Evolutionary conservation across 352 stramenopile species (phyloP), one percentile per base, ranked within the genome.

Genomic region (Peronospora belbahrii): DNA sequence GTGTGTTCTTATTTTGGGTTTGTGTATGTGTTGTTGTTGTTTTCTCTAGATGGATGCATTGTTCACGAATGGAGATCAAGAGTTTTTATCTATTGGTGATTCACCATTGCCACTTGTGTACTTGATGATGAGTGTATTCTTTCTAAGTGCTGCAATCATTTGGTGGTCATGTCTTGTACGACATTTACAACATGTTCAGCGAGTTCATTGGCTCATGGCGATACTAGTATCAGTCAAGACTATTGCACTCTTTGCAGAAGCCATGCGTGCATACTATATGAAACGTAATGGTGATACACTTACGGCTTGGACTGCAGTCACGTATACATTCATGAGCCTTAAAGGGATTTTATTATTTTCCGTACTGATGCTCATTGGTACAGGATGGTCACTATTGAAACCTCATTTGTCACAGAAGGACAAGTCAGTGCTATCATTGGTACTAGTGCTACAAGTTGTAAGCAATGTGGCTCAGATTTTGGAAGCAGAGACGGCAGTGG

Each of bases 301-400:
- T 17, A 95, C 95, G 34, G 80, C 83, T 41, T 98, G 95, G 88
- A 74, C 74, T n/a, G 60, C 76, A 6, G 65, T 98, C 4, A 98
- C 94, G 52, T 98, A 98, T 67, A 67, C 92, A 4, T 95, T 99
- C 59, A 70, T 86, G 37, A 97, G 96, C 47, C 62, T 98, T 13
- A 98, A 98, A 57, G 90, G 93, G 18, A 77, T 97, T 32, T 90
- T 97, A 52, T 75, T 98, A n/a, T 98, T 98, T 56, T 86, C 93
- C 5, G 94, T 98, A n/a, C 83, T 99, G 37, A 62, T 99, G 18
- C 79, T 99, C 23, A 97, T 99, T 57, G 96, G 95, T 42, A 97
- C 88, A 40, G 96, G 96, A 11, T 99, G 94, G 93, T 97, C 83
- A 38, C 78, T 98, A 34, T 67, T 98, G 39, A 98, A 98, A 70